Percentiles rank a stretch among this genome's conserved stretches.
phyloP scores from a whole-genome alignment of 768 basidiomycete genomes.

The Holtermannia corniformis region DNA sequence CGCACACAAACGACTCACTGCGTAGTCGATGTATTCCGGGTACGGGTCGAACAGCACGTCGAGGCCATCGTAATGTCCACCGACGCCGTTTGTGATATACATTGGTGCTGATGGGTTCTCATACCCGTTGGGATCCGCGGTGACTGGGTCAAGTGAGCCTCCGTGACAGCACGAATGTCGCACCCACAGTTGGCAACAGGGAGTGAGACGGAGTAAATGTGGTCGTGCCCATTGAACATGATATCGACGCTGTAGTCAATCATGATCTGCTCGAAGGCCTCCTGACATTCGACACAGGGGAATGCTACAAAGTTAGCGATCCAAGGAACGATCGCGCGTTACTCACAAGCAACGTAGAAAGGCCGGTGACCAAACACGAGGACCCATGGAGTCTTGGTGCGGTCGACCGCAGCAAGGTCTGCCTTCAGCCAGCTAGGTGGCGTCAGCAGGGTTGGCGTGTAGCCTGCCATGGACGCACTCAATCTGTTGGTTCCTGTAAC shows the following conservation, averaged over 20 bases:
- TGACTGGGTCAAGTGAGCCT: not conserved
- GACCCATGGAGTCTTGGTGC: constrained; percentile 13
- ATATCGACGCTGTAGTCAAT: constrained; percentile 4
- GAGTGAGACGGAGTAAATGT: constrained; percentile 2
- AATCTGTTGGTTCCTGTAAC: constrained; percentile 2
- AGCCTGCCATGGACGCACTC: not conserved
- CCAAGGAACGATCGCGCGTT: not conserved
- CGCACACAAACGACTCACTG: not conserved
- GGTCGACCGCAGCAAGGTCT: constrained; percentile 10
- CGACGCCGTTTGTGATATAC: constrained; percentile 8
- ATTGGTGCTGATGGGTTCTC: constrained; percentile 7
- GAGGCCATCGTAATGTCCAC: constrained; percentile 11
- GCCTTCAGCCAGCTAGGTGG: constrained; percentile 1
- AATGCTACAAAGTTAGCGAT: not conserved
- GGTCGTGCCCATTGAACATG: constrained; percentile 9
- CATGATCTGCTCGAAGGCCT: constrained; percentile 5
- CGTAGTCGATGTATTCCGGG: constrained; percentile 1
- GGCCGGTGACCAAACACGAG: constrained; percentile 12
- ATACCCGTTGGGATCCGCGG: constrained; percentile 8
- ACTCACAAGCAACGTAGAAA: constrained; percentile 3
- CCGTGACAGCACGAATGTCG: not conserved
- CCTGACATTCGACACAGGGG: not conserved
- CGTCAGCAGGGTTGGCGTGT: not conserved
- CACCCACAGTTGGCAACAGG: constrained; percentile 7
- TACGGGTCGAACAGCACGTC: constrained; percentile 4